Conservation (phyloP, 148 eudicot species). For the Spergularia marina region DNA sequence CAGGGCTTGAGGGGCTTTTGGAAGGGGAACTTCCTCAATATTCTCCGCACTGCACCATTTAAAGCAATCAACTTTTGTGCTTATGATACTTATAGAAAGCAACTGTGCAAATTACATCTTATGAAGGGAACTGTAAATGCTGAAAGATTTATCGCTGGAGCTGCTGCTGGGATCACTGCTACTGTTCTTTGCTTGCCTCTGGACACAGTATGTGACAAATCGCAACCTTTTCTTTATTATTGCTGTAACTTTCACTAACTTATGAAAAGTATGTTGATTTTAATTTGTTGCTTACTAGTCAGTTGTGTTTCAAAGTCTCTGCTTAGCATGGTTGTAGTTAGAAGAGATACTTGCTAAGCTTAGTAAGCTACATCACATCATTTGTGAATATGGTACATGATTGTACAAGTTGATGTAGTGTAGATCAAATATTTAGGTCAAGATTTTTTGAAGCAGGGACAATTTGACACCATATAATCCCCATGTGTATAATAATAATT, state of each 20-base stretch:
- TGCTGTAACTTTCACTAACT: not conserved
- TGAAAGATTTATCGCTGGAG: constrained; percentile 67
- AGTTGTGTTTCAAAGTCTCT: not conserved
- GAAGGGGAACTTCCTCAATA: constrained; percentile 71
- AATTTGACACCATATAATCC: not conserved
- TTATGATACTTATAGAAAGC: constrained; percentile 62
- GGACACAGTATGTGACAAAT: constrained; percentile 54
- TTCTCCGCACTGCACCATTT: constrained; percentile 68
- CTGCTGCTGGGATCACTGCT: constrained; percentile 78
- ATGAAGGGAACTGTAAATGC: constrained; percentile 44
- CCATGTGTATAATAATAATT: not conserved
- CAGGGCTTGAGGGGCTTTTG: constrained; percentile 70
- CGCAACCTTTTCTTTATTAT: not conserved
- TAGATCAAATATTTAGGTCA: not conserved
- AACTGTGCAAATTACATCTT: constrained; percentile 40
- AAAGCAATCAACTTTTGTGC: constrained; percentile 66
- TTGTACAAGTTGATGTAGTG: not conserved
- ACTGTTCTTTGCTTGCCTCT: constrained; percentile 64
- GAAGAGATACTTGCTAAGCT: not conserved
- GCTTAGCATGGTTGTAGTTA: constrained; percentile 3
- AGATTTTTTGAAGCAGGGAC: constrained; percentile 1
- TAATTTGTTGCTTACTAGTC: not conserved
- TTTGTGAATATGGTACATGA: not conserved
- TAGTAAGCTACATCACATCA: not conserved
- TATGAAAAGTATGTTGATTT: not conserved